phyloP scores from a whole-genome alignment of 1,284 basidiomycete species.

The Singerocomus rubriflavus region DNA sequence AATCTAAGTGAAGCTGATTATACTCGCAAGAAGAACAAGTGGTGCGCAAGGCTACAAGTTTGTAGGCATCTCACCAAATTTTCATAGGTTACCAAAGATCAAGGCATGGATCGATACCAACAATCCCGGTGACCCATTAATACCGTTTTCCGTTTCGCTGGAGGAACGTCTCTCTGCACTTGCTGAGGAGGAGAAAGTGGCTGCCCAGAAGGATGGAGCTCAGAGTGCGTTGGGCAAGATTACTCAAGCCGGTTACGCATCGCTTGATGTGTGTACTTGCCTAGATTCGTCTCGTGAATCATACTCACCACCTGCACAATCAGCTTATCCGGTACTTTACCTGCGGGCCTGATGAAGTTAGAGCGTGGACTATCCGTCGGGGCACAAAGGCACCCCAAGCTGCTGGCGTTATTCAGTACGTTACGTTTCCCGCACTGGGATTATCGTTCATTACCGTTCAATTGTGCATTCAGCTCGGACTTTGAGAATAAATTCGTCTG shows the following conservation, averaged over 20 bases:
- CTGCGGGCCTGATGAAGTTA: slow-evolving; percentile 93
- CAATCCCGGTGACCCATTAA: slow-evolving; percentile 94
- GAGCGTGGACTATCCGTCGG: slow-evolving; percentile 96
- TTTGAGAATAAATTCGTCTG: slow-evolving; percentile 99
- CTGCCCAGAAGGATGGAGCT: slow-evolving; percentile 75
- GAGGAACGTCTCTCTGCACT: slow-evolving; percentile 86
- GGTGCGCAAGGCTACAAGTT: slow-evolving; percentile 45
- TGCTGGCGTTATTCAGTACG: slow-evolving; percentile 97
- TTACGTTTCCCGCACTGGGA: slow-evolving; percentile 13
- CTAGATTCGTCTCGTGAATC: neutral
- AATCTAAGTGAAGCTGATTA: slow-evolving; percentile 97
- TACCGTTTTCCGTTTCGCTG: slow-evolving; percentile 96
- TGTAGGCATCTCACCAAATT: neutral
- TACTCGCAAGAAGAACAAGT: slow-evolving; percentile 98
- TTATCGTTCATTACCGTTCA: slow-evolving; percentile 15
- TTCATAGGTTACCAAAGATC: slow-evolving; percentile 85
- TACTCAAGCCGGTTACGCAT: slow-evolving; percentile 86
- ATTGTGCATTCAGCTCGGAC: slow-evolving; percentile 58
- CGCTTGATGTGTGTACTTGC: slow-evolving; percentile 62
- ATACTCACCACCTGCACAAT: slow-evolving; percentile 6
- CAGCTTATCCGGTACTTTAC: slow-evolving; percentile 96
- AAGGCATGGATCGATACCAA: slow-evolving; percentile 98
- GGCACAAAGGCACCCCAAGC: slow-evolving; percentile 96
- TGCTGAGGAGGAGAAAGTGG: slow-evolving; percentile 67
- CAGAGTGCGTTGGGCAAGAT: slow-evolving; percentile 83